phyloP scores from a whole-genome alignment of 2,329 filamentous ascomycete genomes.

The Pseudogymnoascus sp. region DNA sequence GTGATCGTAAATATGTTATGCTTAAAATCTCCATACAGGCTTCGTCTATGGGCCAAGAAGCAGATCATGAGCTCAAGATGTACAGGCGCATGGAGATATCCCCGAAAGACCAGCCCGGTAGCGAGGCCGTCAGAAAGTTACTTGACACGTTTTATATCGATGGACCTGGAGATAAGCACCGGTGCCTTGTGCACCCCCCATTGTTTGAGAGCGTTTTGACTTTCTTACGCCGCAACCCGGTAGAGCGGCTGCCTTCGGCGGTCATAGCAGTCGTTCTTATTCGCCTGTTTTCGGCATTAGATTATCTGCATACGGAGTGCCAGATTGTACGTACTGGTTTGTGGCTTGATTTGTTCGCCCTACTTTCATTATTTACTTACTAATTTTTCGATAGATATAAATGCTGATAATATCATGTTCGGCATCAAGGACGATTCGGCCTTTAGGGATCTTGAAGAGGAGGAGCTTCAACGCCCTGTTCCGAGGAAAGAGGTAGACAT shows the following conservation, averaged over 20 bases:
- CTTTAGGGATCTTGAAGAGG: conserved; percentile 31
- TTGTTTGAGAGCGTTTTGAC: conserved; percentile 18
- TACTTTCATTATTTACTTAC: conserved; percentile 9
- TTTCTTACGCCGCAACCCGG: conserved; percentile 29
- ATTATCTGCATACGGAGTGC: conserved; percentile 39
- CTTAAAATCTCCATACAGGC: conserved; percentile 17
- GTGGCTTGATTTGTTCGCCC: conserved; percentile 10
- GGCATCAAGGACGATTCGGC: conserved; percentile 29
- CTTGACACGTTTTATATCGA: conserved; percentile 32
- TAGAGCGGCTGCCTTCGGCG: conserved; percentile 28
- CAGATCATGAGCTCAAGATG: conserved; percentile 32
- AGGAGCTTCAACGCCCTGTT: conserved; percentile 32
- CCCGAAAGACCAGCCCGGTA: conserved; percentile 27
- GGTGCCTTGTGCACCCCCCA: conserved; percentile 33
- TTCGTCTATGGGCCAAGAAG: conserved; percentile 10
- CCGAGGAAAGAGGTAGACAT: conserved; percentile 34
- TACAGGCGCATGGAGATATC: conserved; percentile 32
- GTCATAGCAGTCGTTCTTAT: conserved; percentile 31
- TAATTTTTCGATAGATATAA: conserved; percentile 31
- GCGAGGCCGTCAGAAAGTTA: conserved; percentile 25
- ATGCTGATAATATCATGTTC: conserved; percentile 39
- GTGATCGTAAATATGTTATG: conserved; percentile 15
- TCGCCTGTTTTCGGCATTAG: conserved; percentile 35
- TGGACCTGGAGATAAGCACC: conserved; percentile 30
- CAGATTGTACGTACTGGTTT: conserved; percentile 38